Evolutionary conservation across 192 early-diverging fungal genomes (phyloP).

Genomic region (Gaertneriomyces sp.): DNA sequence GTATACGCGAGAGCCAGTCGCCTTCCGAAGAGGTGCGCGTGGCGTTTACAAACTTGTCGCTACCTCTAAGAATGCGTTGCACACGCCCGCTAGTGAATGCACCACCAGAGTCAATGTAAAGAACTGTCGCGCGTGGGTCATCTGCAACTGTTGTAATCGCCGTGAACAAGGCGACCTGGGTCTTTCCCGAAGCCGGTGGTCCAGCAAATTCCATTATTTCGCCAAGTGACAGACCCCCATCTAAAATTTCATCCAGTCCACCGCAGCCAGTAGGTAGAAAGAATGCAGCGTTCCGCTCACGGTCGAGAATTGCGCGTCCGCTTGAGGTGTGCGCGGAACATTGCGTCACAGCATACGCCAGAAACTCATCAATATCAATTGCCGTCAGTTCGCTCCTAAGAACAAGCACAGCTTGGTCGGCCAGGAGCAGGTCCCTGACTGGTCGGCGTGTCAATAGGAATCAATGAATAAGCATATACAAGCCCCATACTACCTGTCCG

Average conservation of each 20-base stretch:
- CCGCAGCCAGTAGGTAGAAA: too few relatives aligned
- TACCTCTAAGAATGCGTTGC: neutral
- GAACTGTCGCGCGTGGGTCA: constrained; percentile 12
- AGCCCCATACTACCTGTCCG: too few relatives aligned
- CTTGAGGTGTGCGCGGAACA: too few relatives aligned
- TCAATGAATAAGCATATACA: too few relatives aligned
- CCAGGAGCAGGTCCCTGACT: too few relatives aligned
- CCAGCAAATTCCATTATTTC: constrained; percentile 27
- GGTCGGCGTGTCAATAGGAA: too few relatives aligned
- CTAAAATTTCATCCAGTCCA: constrained; percentile 24
- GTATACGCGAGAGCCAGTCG: constrained; percentile 6
- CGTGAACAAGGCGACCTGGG: constrained; percentile 24
- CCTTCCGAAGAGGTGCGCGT: neutral
- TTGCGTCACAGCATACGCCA: too few relatives aligned
- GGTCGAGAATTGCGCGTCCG: too few relatives aligned
- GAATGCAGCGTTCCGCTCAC: too few relatives aligned
- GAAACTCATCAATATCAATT: too few relatives aligned
- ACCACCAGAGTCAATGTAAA: constrained; percentile 23
- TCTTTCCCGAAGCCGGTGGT: constrained; percentile 21
- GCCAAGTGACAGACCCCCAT: constrained; percentile 10
- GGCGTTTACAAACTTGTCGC: constrained; percentile 14
- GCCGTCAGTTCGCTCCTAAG: too few relatives aligned
- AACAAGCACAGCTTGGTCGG: too few relatives aligned
- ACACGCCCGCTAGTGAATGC: constrained; percentile 18
- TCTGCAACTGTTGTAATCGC: constrained; percentile 9